Conservation (phyloP, 192 early-diverging fungal species). For the Phycomyces blakesleeanus region DNA sequence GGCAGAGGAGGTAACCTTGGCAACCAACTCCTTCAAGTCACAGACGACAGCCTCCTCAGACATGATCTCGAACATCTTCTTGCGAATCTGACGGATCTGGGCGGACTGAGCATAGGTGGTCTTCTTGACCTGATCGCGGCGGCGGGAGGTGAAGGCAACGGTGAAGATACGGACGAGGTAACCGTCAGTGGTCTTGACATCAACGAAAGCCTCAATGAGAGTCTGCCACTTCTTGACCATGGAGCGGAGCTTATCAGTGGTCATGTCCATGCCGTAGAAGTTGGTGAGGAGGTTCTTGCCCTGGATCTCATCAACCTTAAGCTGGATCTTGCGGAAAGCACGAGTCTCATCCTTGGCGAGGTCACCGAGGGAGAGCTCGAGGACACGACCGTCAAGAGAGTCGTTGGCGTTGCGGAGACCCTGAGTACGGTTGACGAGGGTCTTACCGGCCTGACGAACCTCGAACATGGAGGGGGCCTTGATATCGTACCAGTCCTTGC, state of each 20-base stretch:
- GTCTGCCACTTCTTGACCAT: conserved; percentile 99
- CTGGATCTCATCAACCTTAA: conserved; percentile 92
- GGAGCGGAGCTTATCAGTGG: conserved; percentile 99
- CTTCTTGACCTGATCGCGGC: conserved; percentile 92
- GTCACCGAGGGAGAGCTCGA: conserved; percentile 96
- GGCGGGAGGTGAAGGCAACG: conserved; percentile 95
- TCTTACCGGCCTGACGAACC: conserved; percentile 94
- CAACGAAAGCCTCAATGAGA: conserved; percentile 94
- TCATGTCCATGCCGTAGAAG: conserved; percentile 99
- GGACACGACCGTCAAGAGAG: conserved; percentile 92
- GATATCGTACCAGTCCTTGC: conserved; percentile 99
- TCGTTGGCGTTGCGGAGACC: conserved; percentile 97
- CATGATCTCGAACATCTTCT: conserved; percentile 99
- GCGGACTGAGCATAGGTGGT: conserved; percentile 96
- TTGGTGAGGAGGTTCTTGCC: conserved; percentile 99
- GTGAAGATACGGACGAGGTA: conserved; percentile 97
- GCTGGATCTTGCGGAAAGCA: conserved; percentile 97
- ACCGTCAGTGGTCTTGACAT: conserved; percentile 99
- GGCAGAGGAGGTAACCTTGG: conserved; percentile 84
- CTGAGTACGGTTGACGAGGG: conserved; percentile 99
- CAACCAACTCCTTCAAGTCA: conserved; percentile 93
- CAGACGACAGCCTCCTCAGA: conserved; percentile 73
- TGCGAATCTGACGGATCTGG: conserved; percentile 97
- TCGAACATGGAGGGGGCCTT: conserved; percentile 97
- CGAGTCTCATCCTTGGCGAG: conserved; percentile 90